Conservation (phyloP, 2,329 filamentous ascomycete species). For the Talaromyces sp. region DNA sequence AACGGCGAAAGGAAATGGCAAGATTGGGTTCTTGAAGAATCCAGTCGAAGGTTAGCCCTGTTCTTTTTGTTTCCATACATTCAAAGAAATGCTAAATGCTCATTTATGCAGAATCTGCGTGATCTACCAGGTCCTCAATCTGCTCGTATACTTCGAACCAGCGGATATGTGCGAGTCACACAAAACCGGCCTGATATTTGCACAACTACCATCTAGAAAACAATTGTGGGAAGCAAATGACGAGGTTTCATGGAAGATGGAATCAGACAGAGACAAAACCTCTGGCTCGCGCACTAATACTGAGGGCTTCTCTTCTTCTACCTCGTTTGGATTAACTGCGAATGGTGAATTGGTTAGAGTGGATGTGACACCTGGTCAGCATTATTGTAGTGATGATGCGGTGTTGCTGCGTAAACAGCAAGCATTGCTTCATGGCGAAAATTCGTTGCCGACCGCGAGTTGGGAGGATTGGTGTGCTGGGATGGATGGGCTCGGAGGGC, state of each 20-base stretch:
- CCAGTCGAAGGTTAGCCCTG: constrained; percentile 19
- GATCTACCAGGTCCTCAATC: constrained; percentile 38
- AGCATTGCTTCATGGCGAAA: constrained; percentile 6
- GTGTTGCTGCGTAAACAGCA: not conserved
- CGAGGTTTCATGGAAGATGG: constrained; percentile 32
- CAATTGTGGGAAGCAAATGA: constrained; percentile 43
- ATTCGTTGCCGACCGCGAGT: constrained; percentile 18
- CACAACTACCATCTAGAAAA: constrained; percentile 41
- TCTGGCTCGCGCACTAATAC: not conserved
- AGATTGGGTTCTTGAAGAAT: constrained; percentile 42
- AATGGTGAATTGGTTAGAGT: constrained; percentile 8
- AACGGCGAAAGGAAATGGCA: constrained; percentile 30
- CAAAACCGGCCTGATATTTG: constrained; percentile 32
- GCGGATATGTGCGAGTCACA: constrained; percentile 33
- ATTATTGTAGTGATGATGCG: not conserved
- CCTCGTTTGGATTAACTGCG: not conserved
- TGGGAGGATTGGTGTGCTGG: constrained; percentile 46
- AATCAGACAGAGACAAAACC: constrained; percentile 23
- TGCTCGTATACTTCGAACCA: constrained; percentile 43
- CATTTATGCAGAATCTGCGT: constrained; percentile 33
- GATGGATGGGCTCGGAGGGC: constrained; percentile 43
- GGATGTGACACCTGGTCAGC: not conserved
- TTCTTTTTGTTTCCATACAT: no score
- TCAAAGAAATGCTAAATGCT: not conserved
- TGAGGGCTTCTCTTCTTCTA: not conserved